A percentile compares a stretch with the other conserved stretches of the same genome.
phyloP scores from a whole-genome alignment of 805 yeast genomes.

The Wickerhamomyces subpelliculosus region DNA sequence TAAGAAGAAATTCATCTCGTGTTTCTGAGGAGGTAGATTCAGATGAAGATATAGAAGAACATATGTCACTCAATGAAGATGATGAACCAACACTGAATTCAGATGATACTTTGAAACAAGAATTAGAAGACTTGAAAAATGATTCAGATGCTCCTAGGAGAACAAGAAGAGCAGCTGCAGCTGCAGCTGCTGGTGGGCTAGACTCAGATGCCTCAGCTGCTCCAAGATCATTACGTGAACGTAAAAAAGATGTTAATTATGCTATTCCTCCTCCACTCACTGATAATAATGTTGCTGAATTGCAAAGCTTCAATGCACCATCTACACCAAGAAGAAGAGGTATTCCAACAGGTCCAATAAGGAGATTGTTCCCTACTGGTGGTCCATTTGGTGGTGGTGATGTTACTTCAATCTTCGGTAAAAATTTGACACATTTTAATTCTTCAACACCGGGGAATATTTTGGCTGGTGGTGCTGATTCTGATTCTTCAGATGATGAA shows the following conservation, averaged over 20 bases:
- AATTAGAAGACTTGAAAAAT: conserved; percentile 50
- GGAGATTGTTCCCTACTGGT: conserved; percentile 83
- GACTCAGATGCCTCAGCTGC: conserved; percentile 27
- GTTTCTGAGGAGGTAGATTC: conserved; percentile 17
- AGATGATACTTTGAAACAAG: conserved; percentile 46
- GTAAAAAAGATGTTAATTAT: conserved; percentile 74
- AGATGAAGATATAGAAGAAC: conserved; percentile 23
- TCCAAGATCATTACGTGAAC: conserved; percentile 48
- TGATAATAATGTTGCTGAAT: conserved; percentile 14
- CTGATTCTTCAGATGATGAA: conserved; percentile 61
- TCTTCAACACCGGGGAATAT: background rate
- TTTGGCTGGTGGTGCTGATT: conserved; percentile 42
- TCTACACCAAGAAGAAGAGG: conserved; percentile 29
- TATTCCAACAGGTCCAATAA: conserved; percentile 39
- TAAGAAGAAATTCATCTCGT: conserved; percentile 7
- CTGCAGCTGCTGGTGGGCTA: conserved; percentile 6
- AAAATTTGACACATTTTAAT: conserved; percentile 39
- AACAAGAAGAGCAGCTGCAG: conserved; percentile 4
- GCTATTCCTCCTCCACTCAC: conserved; percentile 76
- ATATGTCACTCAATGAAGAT: conserved; percentile 7
- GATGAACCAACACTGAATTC: conserved; percentile 17
- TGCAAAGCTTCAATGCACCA: conserved; percentile 18
- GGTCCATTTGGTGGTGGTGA: conserved; percentile 99
- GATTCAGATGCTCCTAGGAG: conserved; percentile 38
- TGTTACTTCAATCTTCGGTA: conserved; percentile 76